Conservation (phyloP, 2,329 filamentous ascomycete genomes). For the Alternaria novae-zelandiae region DNA sequence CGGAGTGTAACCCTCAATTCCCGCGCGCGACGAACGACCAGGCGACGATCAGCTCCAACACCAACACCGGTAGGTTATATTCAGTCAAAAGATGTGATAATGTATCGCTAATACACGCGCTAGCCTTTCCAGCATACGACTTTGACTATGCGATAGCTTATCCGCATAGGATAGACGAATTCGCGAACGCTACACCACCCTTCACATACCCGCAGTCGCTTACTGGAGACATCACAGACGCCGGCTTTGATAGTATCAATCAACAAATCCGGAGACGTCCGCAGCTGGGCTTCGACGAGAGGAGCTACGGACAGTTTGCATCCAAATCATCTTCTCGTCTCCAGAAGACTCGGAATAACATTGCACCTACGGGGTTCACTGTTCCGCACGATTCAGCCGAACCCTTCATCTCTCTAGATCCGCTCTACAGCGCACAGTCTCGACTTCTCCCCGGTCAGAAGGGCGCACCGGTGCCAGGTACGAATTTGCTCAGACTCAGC, state of each 20-base stretch:
- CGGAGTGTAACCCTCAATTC: neutral
- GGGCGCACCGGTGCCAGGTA: neutral
- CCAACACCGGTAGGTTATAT: neutral
- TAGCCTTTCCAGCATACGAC: neutral
- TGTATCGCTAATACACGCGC: neutral
- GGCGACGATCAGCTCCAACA: neutral
- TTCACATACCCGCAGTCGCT: neutral
- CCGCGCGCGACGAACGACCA: neutral
- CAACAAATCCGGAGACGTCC: neutral
- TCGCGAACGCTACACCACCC: neutral
- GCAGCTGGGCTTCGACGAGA: neutral
- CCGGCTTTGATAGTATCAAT: neutral
- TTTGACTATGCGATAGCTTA: neutral
- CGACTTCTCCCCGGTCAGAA: neutral
- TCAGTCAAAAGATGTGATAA: neutral
- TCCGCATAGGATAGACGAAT: neutral
- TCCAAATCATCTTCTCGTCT: neutral
- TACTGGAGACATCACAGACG: neutral
- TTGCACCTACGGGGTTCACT: neutral
- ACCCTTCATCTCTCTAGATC: neutral
- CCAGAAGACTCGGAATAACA: neutral
- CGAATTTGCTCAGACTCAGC: neutral
- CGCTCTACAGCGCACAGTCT: neutral
- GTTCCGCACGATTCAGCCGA: neutral
- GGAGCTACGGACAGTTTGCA: neutral